Evolutionary conservation across 2,329 filamentous ascomycete species (phyloP), one percentile per base, ranked within the genome.

Genomic region (Pyricularia pennisetigena): DNA sequence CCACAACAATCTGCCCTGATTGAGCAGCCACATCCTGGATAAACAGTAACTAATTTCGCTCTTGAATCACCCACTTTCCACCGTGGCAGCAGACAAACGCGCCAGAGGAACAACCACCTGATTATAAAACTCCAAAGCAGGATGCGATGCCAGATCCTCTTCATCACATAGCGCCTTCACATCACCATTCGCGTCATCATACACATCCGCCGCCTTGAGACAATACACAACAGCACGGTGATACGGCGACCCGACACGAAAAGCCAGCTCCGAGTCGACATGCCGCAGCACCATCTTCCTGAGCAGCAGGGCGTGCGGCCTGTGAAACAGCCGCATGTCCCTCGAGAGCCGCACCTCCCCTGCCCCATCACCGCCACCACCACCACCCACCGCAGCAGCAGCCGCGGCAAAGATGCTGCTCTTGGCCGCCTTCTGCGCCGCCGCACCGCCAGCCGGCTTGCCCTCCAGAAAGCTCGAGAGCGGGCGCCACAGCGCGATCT

Each of bases 401-500:
- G 23, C 30, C 6, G 24, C 41, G 29, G 64, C 65, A n/a, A 54
- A 54, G 2, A 28, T 63, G 5, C n/a, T 63, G 5, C n/a, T 63
- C 24, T 30, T 63, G 3, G 8, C n/a, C 3, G 28, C 14, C 3
- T 30, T 30, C 24, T 29, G 41, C 16, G 5, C 23, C 49, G 20
- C 10, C 30, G 10, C 24, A 20, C 20, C 29, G 30, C 32, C n/a
- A 2, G 64, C 65, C 24, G 54, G 66, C 66, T 24, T 67, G 12
- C 26, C 29, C 54, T 67, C 66, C 24, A 76, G 67, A 7, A 75
- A 68, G 14, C 35, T 59, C 30, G 74, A 72, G 7, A 76, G 68
- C n/a, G 72, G 71, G 6, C 68, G 65, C 74, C 74, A 76, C 68
- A 72, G 70, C 0, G 72, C 74, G 59, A 85, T 81, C 74, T 85